Percentiles rank a stretch among this genome's conserved stretches.
Evolutionary conservation across 2,329 filamentous ascomycete genomes (phyloP).

Genomic region (Fusarium compactum): DNA sequence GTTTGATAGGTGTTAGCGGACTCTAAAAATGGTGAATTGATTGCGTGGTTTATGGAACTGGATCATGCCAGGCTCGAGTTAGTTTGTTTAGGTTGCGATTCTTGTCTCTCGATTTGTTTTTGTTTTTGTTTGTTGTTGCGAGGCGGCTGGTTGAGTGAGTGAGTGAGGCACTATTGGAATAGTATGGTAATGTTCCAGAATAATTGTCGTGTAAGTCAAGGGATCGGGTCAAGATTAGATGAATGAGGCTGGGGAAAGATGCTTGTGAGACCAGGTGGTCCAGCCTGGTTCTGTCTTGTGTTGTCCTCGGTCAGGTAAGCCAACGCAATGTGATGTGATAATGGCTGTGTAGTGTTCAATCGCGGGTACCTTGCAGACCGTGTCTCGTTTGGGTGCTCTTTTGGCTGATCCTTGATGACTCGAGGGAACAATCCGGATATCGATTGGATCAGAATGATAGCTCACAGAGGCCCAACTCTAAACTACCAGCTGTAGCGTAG

Average conservation of each 20-base stretch:
- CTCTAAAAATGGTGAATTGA: slow-evolving; percentile 1
- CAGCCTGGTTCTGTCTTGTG: not conserved
- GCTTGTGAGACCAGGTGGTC: slow-evolving; percentile 16
- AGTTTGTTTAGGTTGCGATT: not conserved
- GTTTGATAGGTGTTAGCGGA: not conserved
- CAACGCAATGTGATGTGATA: slow-evolving; percentile 11
- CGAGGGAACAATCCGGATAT: not conserved
- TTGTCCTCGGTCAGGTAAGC: not conserved
- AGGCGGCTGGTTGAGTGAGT: slow-evolving; percentile 17
- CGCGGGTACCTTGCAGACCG: slow-evolving; percentile 47
- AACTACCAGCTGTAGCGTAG: not conserved
- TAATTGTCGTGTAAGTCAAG: slow-evolving; percentile 16
- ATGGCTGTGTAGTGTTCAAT: slow-evolving; percentile 19
- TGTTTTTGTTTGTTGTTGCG: slow-evolving; percentile 6
- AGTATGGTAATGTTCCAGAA: slow-evolving; percentile 29
- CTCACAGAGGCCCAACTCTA: slow-evolving; percentile 21
- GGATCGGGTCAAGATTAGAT: slow-evolving; percentile 1
- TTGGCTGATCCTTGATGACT: slow-evolving; percentile 29
- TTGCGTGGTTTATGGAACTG: slow-evolving; percentile 24
- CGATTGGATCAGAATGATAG: slow-evolving; percentile 35
- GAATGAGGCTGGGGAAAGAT: slow-evolving; percentile 6
- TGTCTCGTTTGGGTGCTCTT: slow-evolving; percentile 15
- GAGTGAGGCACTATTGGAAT: slow-evolving; percentile 7
- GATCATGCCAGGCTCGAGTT: not conserved
- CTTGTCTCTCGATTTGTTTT: slow-evolving; percentile 3